These are phyloP conservation scores for Podaxis pistillaris DNA, from an alignment of 768 basidiomycete genomes.

Conservation along the genomic window DNA sequence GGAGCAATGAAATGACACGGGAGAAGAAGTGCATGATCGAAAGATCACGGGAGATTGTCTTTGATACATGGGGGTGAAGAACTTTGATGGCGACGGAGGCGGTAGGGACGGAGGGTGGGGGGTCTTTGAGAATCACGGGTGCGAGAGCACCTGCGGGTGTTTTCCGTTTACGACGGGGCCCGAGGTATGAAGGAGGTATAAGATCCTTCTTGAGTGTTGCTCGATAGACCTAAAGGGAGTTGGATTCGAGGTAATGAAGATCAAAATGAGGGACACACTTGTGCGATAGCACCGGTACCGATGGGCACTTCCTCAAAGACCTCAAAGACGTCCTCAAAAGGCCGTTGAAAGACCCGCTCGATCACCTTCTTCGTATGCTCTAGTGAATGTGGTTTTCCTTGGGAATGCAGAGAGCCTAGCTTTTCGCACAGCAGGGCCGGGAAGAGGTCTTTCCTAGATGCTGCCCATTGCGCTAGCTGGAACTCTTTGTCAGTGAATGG, in stretches of 20 bases:
- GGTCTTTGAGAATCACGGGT: constrained; percentile 59
- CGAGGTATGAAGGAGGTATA: constrained; percentile 81
- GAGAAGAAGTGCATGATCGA: constrained; percentile 96
- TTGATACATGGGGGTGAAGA: constrained; percentile 82
- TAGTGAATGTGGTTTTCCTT: constrained; percentile 78
- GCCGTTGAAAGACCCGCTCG: constrained; percentile 77
- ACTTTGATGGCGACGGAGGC: constrained; percentile 95
- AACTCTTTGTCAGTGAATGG: constrained; percentile 16
- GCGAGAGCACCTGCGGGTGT: constrained; percentile 44
- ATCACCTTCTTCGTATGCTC: constrained; percentile 78
- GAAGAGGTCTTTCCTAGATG: constrained; percentile 91
- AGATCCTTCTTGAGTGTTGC: constrained; percentile 83
- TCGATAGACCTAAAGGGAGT: constrained; percentile 68
- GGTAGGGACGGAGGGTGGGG: constrained; percentile 72
- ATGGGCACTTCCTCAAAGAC: constrained; percentile 86
- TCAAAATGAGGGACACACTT: constrained; percentile 39
- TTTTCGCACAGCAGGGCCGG: constrained; percentile 81
- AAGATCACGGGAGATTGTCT: constrained; percentile 85
- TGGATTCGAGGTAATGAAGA: background rate
- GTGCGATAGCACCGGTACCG: constrained; percentile 98
- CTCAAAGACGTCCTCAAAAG: constrained; percentile 88
- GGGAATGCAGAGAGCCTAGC: constrained; percentile 86
- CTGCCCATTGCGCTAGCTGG: constrained; percentile 98
- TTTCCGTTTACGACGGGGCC: constrained; percentile 62
- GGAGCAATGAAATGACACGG: constrained; percentile 68